Evolutionary conservation across 129 eudicot genomes (phyloP).

Genomic region (Sambucus nigra): DNA sequence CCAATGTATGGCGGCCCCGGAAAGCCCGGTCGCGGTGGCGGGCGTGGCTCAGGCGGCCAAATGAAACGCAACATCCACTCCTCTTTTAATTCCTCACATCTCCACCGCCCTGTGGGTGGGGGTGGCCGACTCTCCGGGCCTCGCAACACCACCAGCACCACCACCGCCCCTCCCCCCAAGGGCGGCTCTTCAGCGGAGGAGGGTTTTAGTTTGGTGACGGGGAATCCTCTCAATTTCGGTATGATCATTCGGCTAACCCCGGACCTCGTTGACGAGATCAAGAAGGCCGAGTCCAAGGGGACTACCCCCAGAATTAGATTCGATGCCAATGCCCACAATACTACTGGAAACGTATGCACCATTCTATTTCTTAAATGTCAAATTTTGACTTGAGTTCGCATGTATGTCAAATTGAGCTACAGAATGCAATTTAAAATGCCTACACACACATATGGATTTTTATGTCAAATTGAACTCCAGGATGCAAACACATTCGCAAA

Average conservation of each 20-base stretch:
- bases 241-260: conserved; percentile 76
- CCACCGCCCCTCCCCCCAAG: conserved; percentile 10
- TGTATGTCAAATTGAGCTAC: neutral
- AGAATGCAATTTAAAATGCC: no score
- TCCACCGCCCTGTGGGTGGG: conserved; percentile 30
- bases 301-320: conserved; percentile 64
- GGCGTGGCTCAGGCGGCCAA: conserved; percentile 31
- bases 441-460: no score
- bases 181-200: conserved; percentile 47
- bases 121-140: conserved; percentile 45
- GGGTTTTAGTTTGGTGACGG: conserved; percentile 61
- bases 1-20: conserved; percentile 64
- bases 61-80: conserved; percentile 58
- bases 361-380: conserved; percentile 2
- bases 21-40: conserved; percentile 65
- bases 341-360: conserved; percentile 61
- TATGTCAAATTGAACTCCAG: neutral
- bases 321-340: conserved; percentile 54
- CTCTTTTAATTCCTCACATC: conserved; percentile 46
- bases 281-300: conserved; percentile 67
- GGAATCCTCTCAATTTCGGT: conserved; percentile 56
- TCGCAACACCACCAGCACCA: conserved; percentile 31
- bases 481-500: no score
- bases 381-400: conserved; percentile 7
- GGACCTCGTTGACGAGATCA: conserved; percentile 89